Evolutionary conservation across 306 rosid species (phyloP).

Genomic region (Nissolia schottii): DNA sequence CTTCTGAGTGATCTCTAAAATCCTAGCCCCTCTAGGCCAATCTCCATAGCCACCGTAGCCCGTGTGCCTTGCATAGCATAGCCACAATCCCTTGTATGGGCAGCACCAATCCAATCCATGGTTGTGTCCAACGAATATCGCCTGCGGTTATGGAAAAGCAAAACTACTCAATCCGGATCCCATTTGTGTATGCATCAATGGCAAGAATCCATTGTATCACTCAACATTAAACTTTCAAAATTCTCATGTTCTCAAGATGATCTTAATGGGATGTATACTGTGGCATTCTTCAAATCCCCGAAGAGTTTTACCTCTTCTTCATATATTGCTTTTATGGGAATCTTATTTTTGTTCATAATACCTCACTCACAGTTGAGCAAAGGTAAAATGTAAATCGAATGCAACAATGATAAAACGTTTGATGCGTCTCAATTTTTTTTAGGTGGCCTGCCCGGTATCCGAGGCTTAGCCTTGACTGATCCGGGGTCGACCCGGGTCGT

Average conservation of each 20-base stretch:
- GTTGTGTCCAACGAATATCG: constrained; percentile 83
- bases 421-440: background rate
- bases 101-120: constrained; percentile 95
- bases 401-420: background rate
- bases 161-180: background rate
- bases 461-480: no score
- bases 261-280: background rate
- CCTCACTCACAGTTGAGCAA: background rate
- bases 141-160: constrained; percentile 41
- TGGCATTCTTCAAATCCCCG: background rate
- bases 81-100: constrained; percentile 58
- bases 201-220: background rate
- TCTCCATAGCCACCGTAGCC: constrained; percentile 79
- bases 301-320: background rate
- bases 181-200: background rate
- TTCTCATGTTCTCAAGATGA: background rate
- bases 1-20: constrained; percentile 45
- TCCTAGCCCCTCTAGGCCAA: constrained; percentile 71
- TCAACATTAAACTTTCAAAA: background rate
- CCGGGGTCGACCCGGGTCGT: no score
- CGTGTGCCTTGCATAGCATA: constrained; percentile 78
- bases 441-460: no score
- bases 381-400: background rate
- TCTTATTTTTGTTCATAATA: background rate
- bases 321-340: background rate